These are phyloP conservation scores for Candida piceae DNA, from an alignment of 805 yeast genomes.

Conservation along the genomic window DNA sequence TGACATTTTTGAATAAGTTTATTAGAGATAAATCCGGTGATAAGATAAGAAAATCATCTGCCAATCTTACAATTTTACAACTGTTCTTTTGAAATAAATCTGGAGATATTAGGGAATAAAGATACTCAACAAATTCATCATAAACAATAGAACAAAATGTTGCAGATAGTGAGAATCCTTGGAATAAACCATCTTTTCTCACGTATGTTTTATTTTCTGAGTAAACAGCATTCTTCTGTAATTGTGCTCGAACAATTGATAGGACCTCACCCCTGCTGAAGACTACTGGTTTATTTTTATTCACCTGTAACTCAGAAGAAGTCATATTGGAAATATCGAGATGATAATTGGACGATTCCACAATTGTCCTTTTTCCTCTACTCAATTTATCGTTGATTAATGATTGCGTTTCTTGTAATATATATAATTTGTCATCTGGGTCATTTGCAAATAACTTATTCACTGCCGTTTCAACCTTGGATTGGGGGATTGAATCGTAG, in stretches of 20 bases:
- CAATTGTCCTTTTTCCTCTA: neutral
- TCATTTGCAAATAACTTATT: slow-evolving; percentile 16
- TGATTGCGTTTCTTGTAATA: slow-evolving; percentile 7
- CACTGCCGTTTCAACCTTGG: slow-evolving; percentile 20
- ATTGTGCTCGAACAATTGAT: slow-evolving; percentile 43
- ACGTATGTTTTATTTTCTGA: slow-evolving; percentile 33
- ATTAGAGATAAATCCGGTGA: slow-evolving; percentile 39
- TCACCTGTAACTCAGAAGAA: neutral
- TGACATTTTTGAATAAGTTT: slow-evolving; percentile 21
- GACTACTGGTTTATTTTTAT: slow-evolving; percentile 12
- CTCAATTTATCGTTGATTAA: slow-evolving; percentile 1
- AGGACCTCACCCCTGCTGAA: slow-evolving; percentile 42
- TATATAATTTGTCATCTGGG: slow-evolving; percentile 8
- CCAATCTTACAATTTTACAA: slow-evolving; percentile 53
- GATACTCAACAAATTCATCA: slow-evolving; percentile 48
- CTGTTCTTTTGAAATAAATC: slow-evolving; percentile 3
- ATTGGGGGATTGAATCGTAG: slow-evolving; percentile 64
- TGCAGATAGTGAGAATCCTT: slow-evolving; percentile 77
- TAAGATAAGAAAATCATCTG: slow-evolving; percentile 81
- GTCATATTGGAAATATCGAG: too few relatives aligned
- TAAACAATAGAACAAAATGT: slow-evolving; percentile 70
- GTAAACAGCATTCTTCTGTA: slow-evolving; percentile 44
- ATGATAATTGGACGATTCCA: too few relatives aligned
- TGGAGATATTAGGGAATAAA: slow-evolving; percentile 18
- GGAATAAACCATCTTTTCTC: slow-evolving; percentile 72